A percentile compares a stretch with the other conserved stretches of the same genome.
Conservation (phyloP, 257 asterid genomes). For the Solanum boliviense region DNA sequence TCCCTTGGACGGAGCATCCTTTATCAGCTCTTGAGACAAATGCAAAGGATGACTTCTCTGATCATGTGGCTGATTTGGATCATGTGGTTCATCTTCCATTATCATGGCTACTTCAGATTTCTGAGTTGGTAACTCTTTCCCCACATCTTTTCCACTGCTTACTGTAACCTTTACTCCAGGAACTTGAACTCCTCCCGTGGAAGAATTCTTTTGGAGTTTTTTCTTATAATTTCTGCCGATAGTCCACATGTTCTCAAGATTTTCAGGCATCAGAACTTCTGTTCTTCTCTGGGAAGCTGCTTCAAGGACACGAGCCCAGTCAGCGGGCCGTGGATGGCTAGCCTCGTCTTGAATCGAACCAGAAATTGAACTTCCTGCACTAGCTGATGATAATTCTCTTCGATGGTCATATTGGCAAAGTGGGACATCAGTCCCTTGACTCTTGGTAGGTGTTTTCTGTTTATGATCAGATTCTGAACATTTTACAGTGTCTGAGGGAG, state of each 20-base stretch:
- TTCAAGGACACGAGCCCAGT: conserved; percentile 85
- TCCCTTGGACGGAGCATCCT: conserved; percentile 21
- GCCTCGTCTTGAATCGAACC: conserved; percentile 31
- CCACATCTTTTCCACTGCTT: conserved; percentile 18
- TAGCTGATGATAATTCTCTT: conserved; percentile 23
- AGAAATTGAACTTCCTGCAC: conserved; percentile 23
- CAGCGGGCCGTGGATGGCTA: conserved; percentile 45
- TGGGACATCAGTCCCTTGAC: conserved; percentile 29
- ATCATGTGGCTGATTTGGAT: conserved; percentile 30
- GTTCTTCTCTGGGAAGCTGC: conserved; percentile 98
- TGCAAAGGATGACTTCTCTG: conserved; percentile 23
- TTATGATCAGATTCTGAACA: conserved; percentile 29
- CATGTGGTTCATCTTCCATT: conserved; percentile 35
- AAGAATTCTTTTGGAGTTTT: conserved; percentile 47
- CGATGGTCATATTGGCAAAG: conserved; percentile 28
- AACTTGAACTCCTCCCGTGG: conserved; percentile 27
- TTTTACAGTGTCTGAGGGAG: conserved; percentile 26
- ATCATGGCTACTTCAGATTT: conserved; percentile 20
- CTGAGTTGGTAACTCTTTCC: conserved; percentile 18
- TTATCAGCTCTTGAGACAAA: conserved; percentile 26
- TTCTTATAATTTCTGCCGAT: conserved; percentile 92
- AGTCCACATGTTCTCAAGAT: conserved; percentile 98
- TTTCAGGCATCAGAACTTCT: conserved; percentile 96
- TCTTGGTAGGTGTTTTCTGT: conserved; percentile 16
- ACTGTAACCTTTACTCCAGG: conserved; percentile 16